Base-by-base conservation (phyloP, 805 yeast species). In the Candida chilensis region DNA sequence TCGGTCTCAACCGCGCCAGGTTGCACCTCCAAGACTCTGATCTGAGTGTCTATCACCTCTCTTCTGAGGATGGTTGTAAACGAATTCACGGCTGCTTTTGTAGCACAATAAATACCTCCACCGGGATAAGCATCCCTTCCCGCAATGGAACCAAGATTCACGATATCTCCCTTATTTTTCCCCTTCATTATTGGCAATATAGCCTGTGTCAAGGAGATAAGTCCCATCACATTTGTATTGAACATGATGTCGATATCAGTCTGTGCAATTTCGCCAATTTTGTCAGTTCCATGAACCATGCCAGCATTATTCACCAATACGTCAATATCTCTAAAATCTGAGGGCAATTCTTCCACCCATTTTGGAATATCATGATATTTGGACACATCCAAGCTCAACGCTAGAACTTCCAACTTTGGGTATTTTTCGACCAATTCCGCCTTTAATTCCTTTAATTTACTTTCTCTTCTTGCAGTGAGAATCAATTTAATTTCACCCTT, bases 391-490 rank as follows among this genome's bases (percentile, higher is more conserved):
- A 85, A 59, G 34, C 58, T 41, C 16, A 64, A 62, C 19, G 69
- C 52, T 33, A 57, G 54, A 8, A 73, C 66, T 35, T 62, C 45
- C 33, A 74, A 34, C 3, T 48, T 37, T 7, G 80, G 71, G 48
- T 61, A 82, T 28, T 67, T 47, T 4, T 40, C 25, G 27, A 50
- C 56, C 33, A 83, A 61, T 27, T 67, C 67, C 19, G 46, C 44
- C 37, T 75, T 61, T 32, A 78, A 51, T 10, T 54, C 60, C 16
- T 67, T 57, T 30, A 84, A 54, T 36, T 73, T 73, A 5, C 77
- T 84, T 22, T 66, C 39, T 57, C 95, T 76, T 57, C 95, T 74
- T 3, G 95, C 95, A 3, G 87, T 68, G 16, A 86, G 64, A 37
- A 86, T 64, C 42, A 86, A 66, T 45, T 80, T 78, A 42, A 81